Percentiles rank a stretch among this genome's conserved stretches.
phyloP scores from a whole-genome alignment of 805 yeast genomes.

The Ogataea paradorogensis region DNA sequence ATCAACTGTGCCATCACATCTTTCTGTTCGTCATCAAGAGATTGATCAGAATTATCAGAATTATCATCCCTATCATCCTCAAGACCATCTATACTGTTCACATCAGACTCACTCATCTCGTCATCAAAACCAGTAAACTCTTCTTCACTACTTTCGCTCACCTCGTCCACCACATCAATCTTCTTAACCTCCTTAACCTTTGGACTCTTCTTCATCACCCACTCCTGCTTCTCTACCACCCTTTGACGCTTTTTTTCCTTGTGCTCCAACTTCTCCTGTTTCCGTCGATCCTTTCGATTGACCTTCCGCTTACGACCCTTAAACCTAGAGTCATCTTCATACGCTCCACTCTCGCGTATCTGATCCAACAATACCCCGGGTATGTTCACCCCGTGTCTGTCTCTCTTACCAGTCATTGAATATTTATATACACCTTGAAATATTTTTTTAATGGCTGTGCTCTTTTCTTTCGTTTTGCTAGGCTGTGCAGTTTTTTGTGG shows the following conservation, averaged over 20 bases:
- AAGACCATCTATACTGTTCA: too few relatives aligned
- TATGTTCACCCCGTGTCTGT: constrained; percentile 36
- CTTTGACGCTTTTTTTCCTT: constrained; percentile 1
- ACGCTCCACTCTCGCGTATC: constrained; percentile 35
- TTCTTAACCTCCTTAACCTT: constrained; percentile 29
- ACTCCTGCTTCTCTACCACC: background rate
- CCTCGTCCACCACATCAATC: constrained; percentile 14
- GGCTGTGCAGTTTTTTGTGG: constrained; percentile 6
- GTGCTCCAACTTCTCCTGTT: constrained; percentile 30
- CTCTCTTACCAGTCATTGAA: constrained; percentile 16
- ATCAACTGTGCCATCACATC: constrained; percentile 26
- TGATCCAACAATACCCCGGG: constrained; percentile 44
- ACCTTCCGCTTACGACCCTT: constrained; percentile 25
- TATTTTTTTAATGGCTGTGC: constrained; percentile 9
- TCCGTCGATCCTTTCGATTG: constrained; percentile 39
- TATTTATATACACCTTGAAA: background rate
- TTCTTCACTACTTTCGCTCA: too few relatives aligned
- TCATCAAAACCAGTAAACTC: constrained; percentile 19
- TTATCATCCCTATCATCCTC: too few relatives aligned
- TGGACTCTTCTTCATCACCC: constrained; percentile 20
- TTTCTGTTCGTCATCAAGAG: constrained; percentile 24
- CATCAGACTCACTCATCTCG: constrained; percentile 10
- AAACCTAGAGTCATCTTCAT: constrained; percentile 34
- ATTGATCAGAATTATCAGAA: constrained; percentile 3
- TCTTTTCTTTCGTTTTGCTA: background rate